These are phyloP conservation scores for Leptographium galeiforme DNA, from an alignment of 2,329 filamentous ascomycete genomes.

Conservation along the genomic window DNA sequence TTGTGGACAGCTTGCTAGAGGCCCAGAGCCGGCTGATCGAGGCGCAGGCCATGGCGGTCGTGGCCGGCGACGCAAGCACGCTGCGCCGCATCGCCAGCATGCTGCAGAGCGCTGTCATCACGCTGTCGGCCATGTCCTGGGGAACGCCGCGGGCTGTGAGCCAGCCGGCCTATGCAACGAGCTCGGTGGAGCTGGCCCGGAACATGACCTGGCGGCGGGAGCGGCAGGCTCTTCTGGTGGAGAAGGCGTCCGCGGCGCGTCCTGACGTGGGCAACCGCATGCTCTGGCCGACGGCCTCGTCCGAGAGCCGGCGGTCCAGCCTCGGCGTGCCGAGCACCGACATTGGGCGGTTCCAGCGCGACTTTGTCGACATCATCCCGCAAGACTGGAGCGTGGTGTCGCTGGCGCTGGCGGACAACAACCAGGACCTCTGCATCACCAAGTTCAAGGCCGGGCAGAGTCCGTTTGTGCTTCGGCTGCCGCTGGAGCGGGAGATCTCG, in stretches of 20 bases:
- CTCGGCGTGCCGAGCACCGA: conserved; percentile 26
- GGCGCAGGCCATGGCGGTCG: conserved; percentile 43
- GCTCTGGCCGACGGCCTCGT: background rate
- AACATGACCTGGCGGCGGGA: conserved; percentile 57
- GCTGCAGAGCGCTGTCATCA: conserved; percentile 50
- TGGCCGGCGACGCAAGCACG: conserved; percentile 41
- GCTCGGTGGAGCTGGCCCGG: conserved; percentile 55
- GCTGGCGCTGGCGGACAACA: conserved; percentile 67
- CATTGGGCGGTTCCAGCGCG: conserved; percentile 54
- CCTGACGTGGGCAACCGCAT: conserved; percentile 8
- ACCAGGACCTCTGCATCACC: conserved; percentile 78
- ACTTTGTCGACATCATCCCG: conserved; percentile 80
- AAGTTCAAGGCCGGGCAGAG: conserved; percentile 61
- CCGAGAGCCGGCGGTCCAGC: background rate
- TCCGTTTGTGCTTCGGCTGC: conserved; percentile 78
- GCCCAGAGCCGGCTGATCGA: conserved; percentile 54
- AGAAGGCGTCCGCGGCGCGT: conserved; percentile 28
- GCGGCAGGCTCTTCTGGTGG: conserved; percentile 36
- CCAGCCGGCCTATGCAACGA: conserved; percentile 45
- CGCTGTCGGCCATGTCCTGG: conserved; percentile 48
- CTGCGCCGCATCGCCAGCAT: conserved; percentile 51
- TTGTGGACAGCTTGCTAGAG: conserved; percentile 46
- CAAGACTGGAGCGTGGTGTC: conserved; percentile 74
- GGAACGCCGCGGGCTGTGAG: conserved; percentile 30
- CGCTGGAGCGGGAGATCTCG: conserved; percentile 68